Conservation (phyloP, 208 protist genomes). For the Trypanosomatidae sp. region DNA sequence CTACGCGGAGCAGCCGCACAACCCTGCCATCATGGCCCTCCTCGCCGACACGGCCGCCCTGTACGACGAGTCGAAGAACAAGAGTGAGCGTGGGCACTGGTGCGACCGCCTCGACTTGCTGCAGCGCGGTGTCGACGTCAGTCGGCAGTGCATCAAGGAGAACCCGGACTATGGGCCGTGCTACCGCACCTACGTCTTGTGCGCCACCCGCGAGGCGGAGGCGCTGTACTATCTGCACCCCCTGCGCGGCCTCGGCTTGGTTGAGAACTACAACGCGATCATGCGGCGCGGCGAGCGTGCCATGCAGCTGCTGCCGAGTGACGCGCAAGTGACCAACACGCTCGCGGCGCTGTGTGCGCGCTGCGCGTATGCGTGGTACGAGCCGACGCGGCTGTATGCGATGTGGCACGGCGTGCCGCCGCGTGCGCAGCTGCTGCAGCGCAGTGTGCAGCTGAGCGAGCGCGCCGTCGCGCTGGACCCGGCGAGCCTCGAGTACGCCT, state of each 20-base stretch:
- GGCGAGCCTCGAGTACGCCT: constrained; percentile 61
- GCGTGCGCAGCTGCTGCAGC: constrained; percentile 19
- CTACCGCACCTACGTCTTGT: constrained; percentile 74
- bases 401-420: constrained; percentile 38
- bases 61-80: constrained; percentile 81
- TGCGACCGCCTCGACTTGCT: constrained; percentile 72
- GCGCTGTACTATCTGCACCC: constrained; percentile 71
- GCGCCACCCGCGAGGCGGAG: constrained; percentile 55
- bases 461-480: constrained; percentile 53
- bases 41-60: constrained; percentile 58
- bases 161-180: constrained; percentile 71
- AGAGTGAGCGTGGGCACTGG: constrained; percentile 66
- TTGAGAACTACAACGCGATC: constrained; percentile 78
- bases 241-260: constrained; percentile 37
- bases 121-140: constrained; percentile 78
- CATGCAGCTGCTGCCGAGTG: constrained; percentile 47
- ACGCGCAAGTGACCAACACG: constrained; percentile 57
- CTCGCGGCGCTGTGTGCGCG: constrained; percentile 65
- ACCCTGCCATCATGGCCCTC: constrained; percentile 74
- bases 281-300: constrained; percentile 43
- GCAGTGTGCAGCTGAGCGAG: constrained; percentile 42
- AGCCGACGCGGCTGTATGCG: constrained; percentile 37
- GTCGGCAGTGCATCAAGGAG: constrained; percentile 79
- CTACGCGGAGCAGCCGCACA: constrained; percentile 41
- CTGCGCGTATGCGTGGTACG: constrained; percentile 61